Evolutionary conservation across 371 early-diverging fungal species (phyloP).

Genomic region (Mucor velutinosus): DNA sequence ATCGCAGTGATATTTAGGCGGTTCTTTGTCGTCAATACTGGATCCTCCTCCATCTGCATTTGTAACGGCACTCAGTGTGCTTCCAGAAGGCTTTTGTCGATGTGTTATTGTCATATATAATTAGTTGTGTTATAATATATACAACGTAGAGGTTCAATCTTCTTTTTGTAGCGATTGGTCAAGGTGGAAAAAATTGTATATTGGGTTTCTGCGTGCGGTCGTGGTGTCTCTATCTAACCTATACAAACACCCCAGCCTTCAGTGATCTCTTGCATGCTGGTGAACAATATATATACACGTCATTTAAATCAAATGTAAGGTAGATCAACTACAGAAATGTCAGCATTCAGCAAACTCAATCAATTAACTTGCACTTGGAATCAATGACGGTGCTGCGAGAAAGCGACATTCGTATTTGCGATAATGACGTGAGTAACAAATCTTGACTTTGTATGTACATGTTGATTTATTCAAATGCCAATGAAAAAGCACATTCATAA

Average conservation of each 20-base stretch:
- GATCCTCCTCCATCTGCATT: conserved; percentile 22
- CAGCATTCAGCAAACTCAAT: no score
- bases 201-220: background rate
- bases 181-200: background rate
- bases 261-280: background rate
- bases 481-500: no score
- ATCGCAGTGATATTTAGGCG: conserved; percentile 86
- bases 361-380: no score
- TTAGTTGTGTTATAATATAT: background rate
- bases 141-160: background rate
- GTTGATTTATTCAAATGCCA: no score
- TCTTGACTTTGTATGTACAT: no score
- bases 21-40: conserved; percentile 51
- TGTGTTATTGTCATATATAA: conserved; percentile 51
- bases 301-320: background rate
- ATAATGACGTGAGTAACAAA: no score
- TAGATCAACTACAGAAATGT: background rate
- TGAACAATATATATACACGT: background rate
- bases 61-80: conserved; percentile 27
- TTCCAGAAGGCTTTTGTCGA: conserved; percentile 43
- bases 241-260: background rate
- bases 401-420: no score
- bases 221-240: background rate
- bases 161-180: background rate
- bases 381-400: no score